phyloP scores from a whole-genome alignment of 1,139 yeast species.

The Sugiyamaella castrensis region DNA sequence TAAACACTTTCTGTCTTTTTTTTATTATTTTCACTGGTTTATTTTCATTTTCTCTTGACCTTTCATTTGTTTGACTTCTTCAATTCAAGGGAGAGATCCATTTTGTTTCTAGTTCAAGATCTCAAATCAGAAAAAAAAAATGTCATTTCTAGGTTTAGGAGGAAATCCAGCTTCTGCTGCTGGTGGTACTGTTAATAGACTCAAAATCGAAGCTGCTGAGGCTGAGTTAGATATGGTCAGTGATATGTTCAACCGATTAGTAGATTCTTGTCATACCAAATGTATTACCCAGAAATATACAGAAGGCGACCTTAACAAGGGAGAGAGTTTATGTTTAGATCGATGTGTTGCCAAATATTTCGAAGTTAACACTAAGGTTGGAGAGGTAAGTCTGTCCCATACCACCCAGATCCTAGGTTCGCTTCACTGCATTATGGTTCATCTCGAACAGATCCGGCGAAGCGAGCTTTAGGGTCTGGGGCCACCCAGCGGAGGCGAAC shows the following conservation, averaged over 20 bases:
- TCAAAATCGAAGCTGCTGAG: slow-evolving; percentile 68
- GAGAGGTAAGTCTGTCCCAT: slow-evolving; percentile 52
- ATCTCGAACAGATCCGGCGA: too few species aligned
- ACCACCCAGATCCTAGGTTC: too few species aligned
- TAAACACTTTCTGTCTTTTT: too few species aligned
- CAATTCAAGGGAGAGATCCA: too few species aligned
- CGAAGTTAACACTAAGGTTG: slow-evolving; percentile 93
- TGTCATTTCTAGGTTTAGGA: slow-evolving; percentile 88
- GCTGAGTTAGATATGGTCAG: slow-evolving; percentile 94
- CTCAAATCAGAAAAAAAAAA: slow-evolving; percentile 2
- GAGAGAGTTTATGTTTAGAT: slow-evolving; percentile 88
- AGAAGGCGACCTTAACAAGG: slow-evolving; percentile 78
- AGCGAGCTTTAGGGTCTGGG: not conserved
- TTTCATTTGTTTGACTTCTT: too few species aligned
- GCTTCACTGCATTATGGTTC: too few species aligned
- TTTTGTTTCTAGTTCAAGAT: too few species aligned
- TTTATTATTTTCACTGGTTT: too few species aligned
- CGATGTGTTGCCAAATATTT: slow-evolving; percentile 97
- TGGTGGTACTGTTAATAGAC: slow-evolving; percentile 38
- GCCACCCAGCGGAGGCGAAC: too few species aligned
- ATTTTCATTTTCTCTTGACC: too few species aligned
- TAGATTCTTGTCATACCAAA: slow-evolving; percentile 83
- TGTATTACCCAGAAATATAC: slow-evolving; percentile 68
- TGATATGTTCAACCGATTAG: slow-evolving; percentile 88
- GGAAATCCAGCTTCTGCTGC: slow-evolving; percentile 41